Conservation (phyloP, 2,329 filamentous ascomycete species). For the Thermochaetoides dissita region DNA sequence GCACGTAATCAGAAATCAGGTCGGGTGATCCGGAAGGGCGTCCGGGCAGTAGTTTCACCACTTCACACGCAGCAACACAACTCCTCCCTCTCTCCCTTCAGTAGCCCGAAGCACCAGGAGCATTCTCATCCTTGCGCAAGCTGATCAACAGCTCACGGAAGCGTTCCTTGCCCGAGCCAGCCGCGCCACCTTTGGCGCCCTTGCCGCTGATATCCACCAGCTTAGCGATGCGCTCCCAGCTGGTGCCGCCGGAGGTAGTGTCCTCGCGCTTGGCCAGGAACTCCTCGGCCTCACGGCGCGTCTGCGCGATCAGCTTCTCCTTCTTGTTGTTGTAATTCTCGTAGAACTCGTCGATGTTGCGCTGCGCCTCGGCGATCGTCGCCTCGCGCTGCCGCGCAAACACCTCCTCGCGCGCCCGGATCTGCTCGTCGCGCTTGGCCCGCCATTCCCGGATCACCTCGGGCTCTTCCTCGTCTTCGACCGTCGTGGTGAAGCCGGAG, state of each 20-base stretch:
- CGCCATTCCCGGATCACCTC: slow-evolving; percentile 88
- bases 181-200: slow-evolving; percentile 70
- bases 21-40: too few relatives aligned
- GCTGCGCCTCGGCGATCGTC: slow-evolving; percentile 76
- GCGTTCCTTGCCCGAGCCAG: slow-evolving; percentile 85
- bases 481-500: slow-evolving; percentile 44
- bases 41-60: too few relatives aligned
- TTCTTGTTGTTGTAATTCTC: slow-evolving; percentile 98
- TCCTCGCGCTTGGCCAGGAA: slow-evolving; percentile 83
- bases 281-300: slow-evolving; percentile 80
- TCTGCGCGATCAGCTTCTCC: slow-evolving; percentile 82
- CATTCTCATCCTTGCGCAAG: slow-evolving; percentile 86
- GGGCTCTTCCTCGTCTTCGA: slow-evolving; percentile 64
- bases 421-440: slow-evolving; percentile 69
- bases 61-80: background rate
- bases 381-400: slow-evolving; percentile 70
- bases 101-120: slow-evolving; percentile 51
- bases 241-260: slow-evolving; percentile 85
- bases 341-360: slow-evolving; percentile 98
- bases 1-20: too few relatives aligned
- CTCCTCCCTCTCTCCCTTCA: slow-evolving; percentile 18
- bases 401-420: slow-evolving; percentile 72
- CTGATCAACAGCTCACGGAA: slow-evolving; percentile 83
- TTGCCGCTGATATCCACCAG: slow-evolving; percentile 95
- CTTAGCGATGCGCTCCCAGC: slow-evolving; percentile 97